Evolutionary conservation across 2,329 filamentous ascomycete genomes (phyloP).

Genomic region (Fusarium tanahbumbuense): DNA sequence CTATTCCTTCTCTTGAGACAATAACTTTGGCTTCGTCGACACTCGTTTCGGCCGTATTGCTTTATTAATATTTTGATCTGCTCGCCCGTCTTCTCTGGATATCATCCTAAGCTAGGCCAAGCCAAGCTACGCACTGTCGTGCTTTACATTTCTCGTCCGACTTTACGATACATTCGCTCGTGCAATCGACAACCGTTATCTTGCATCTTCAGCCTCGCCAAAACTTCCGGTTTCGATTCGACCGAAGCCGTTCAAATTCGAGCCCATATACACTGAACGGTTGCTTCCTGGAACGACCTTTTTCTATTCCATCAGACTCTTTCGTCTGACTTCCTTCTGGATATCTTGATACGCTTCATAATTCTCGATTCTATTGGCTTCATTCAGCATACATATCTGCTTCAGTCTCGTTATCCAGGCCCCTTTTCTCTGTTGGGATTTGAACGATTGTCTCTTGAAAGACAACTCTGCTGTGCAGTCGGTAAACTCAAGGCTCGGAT

Average conservation of each 20-base stretch:
- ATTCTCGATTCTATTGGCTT: conserved; percentile 40
- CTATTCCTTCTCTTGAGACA: conserved; percentile 46
- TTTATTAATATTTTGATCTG: conserved; percentile 50
- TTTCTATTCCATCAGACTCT: conserved; percentile 31
- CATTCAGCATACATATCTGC: conserved; percentile 40
- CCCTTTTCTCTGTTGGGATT: conserved; percentile 20
- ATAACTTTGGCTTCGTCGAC: conserved; percentile 48
- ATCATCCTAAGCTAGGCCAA: conserved; percentile 26
- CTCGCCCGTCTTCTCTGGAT: conserved; percentile 35
- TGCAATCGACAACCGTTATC: conserved; percentile 35
- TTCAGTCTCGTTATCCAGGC: conserved; percentile 34
- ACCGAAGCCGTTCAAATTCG: conserved; percentile 44
- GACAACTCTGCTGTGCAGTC: conserved; percentile 27
- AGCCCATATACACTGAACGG: conserved; percentile 45
- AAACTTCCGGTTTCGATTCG: conserved; percentile 36
- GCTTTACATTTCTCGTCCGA: conserved; percentile 47
- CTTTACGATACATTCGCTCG: conserved; percentile 46
- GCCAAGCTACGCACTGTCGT: conserved; percentile 30
- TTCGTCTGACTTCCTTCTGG: conserved; percentile 34
- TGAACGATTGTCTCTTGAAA: conserved; percentile 12
- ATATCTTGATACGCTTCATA: conserved; percentile 40
- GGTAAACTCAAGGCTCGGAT: conserved; percentile 26
- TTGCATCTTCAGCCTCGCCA: conserved; percentile 36
- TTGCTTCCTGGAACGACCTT: conserved; percentile 43
- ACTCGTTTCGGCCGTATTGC: conserved; percentile 49